These are phyloP conservation scores for Tuber calosporum DNA, from an alignment of 495 filamentous ascomycete genomes.

Conservation along the genomic window DNA sequence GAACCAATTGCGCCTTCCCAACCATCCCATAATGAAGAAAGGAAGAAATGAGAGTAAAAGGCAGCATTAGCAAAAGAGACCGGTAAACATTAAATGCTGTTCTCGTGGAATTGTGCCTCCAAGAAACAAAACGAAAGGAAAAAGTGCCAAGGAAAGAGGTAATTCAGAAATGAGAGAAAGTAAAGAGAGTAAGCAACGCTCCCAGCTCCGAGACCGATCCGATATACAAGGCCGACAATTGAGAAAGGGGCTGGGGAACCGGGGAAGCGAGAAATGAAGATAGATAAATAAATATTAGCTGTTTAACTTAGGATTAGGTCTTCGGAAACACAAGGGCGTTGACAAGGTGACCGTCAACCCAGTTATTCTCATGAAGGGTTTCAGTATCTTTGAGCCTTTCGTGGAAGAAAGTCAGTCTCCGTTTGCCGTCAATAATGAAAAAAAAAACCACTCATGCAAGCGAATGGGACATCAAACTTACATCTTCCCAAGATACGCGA, in stretches of 20 bases:
- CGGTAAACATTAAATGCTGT: background rate
- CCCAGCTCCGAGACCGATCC: background rate
- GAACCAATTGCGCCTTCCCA: background rate
- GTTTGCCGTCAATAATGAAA: background rate
- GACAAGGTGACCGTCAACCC: conserved; percentile 66
- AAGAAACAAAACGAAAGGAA: background rate
- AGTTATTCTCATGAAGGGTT: conserved; percentile 61
- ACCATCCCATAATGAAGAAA: background rate
- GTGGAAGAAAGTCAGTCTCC: background rate
- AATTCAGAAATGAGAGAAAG: background rate
- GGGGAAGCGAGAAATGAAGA: conserved; percentile 6
- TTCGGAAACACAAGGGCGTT: conserved; percentile 66
- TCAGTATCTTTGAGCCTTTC: conserved; percentile 55
- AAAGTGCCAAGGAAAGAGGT: background rate
- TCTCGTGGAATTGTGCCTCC: background rate
- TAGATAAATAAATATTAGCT: background rate
- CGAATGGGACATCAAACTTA: conserved; percentile 10
- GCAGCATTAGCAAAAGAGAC: conserved; percentile 4
- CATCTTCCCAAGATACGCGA: conserved; percentile 73
- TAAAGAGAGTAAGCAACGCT: background rate
- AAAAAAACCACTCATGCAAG: conserved; percentile 5
- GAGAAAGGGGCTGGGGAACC: background rate
- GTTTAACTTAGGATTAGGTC: conserved; percentile 33
- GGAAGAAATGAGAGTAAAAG: background rate
- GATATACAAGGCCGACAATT: background rate